phyloP scores from a whole-genome alignment of 441 rosid species.

The Brassica hybrid region DNA sequence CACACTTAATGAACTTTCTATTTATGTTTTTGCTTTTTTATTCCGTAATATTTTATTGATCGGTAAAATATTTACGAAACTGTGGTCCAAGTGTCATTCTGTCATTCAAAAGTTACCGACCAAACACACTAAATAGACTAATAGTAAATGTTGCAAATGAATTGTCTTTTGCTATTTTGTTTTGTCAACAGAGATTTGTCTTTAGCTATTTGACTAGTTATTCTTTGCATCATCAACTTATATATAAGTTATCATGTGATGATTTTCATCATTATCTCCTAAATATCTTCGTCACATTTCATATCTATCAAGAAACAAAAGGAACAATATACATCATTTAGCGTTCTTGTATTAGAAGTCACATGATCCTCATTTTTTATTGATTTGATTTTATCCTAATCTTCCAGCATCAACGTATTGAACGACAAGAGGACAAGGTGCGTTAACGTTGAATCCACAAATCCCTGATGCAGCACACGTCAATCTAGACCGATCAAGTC shows the following conservation, averaged over 20 bases:
- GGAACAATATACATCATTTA: background rate
- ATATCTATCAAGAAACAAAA: background rate
- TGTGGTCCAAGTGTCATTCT: too few species aligned
- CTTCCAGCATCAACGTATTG: constrained; percentile 87
- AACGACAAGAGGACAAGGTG: constrained; percentile 77
- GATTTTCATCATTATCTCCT: constrained; percentile 34
- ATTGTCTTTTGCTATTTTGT: constrained; percentile 6
- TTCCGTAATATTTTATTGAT: too few species aligned
- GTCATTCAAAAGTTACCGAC: too few species aligned
- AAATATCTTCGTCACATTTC: constrained; percentile 25
- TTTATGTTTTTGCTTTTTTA: too few species aligned
- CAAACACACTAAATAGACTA: background rate
- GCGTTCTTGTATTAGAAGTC: background rate
- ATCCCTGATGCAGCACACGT: constrained; percentile 71
- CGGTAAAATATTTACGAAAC: too few species aligned
- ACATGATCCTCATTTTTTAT: background rate
- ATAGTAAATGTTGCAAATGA: background rate
- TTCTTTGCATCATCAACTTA: constrained; percentile 32
- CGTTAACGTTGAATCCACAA: too few species aligned
- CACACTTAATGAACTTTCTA: too few species aligned
- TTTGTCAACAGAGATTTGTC: constrained; percentile 29
- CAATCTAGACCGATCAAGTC: too few species aligned
- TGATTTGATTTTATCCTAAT: constrained; percentile 45
- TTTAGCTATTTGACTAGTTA: constrained; percentile 25
- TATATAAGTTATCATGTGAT: constrained; percentile 25